Conservation (phyloP, 2,329 filamentous ascomycete species). For the Fusarium vanettenii region DNA sequence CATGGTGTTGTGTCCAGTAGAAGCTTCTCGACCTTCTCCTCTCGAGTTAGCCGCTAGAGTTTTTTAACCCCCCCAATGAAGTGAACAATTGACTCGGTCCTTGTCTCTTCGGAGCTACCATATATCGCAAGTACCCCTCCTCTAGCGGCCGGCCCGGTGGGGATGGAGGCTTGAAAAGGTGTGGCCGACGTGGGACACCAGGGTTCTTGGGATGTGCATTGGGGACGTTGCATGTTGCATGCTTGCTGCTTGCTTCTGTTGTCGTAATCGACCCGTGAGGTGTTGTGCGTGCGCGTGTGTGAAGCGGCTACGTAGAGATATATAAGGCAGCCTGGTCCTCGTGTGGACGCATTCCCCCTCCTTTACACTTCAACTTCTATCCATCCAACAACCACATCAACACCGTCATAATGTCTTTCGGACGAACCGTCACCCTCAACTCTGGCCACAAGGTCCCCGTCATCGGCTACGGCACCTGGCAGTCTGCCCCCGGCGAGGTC, state of each 20-base stretch:
- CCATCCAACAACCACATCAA: background rate
- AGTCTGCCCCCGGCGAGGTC: constrained; percentile 73
- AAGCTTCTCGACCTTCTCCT: constrained; percentile 29
- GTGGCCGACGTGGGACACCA: constrained; percentile 15
- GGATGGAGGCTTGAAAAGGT: background rate
- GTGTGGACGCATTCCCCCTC: background rate
- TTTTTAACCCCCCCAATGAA: background rate
- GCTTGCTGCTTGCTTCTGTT: background rate
- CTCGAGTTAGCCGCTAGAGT: constrained; percentile 1
- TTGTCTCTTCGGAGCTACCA: constrained; percentile 25
- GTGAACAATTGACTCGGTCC: background rate
- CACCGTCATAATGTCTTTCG: constrained; percentile 63
- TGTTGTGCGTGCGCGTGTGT: constrained; percentile 4
- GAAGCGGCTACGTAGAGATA: constrained; percentile 16
- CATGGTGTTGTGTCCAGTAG: background rate
- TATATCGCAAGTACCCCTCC: constrained; percentile 9
- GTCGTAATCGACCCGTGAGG: constrained; percentile 8
- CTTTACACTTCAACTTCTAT: background rate
- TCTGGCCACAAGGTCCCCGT: constrained; percentile 74
- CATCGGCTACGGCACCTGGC: constrained; percentile 73
- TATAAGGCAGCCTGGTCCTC: constrained; percentile 1
- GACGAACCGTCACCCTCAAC: constrained; percentile 68
- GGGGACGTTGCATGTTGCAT: background rate
- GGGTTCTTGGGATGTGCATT: constrained; percentile 24
- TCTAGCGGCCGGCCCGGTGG: constrained; percentile 10